phyloP scores from a whole-genome alignment of 306 rosid species.

The Arachis hypogaea region DNA sequence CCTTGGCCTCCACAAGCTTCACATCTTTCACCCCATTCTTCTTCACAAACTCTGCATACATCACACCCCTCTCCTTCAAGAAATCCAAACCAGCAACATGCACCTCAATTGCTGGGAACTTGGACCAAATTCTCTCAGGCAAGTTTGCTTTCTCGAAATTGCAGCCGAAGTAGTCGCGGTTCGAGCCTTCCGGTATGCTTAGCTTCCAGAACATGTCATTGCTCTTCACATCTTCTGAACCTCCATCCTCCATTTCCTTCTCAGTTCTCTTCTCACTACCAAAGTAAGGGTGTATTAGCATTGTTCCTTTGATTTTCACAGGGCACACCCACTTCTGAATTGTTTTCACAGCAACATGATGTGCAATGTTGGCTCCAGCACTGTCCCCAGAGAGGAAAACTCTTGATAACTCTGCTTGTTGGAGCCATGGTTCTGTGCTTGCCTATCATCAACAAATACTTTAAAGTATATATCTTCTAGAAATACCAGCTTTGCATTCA shows the following conservation, averaged over 20 bases:
- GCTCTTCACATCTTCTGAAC: slow-evolving; percentile 30
- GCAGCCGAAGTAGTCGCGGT: slow-evolving; percentile 66
- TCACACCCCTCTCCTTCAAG: slow-evolving; percentile 77
- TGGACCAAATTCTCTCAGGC: slow-evolving; percentile 46
- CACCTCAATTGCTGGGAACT: slow-evolving; percentile 66
- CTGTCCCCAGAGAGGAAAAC: slow-evolving; percentile 86
- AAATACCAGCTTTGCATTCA: too few relatives aligned
- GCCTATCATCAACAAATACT: background rate
- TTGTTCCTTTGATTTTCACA: slow-evolving; percentile 56
- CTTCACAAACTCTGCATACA: slow-evolving; percentile 66
- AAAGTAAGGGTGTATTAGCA: slow-evolving; percentile 81
- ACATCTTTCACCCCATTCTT: slow-evolving; percentile 56
- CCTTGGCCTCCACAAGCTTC: slow-evolving; percentile 62
- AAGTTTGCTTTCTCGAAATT: slow-evolving; percentile 57
- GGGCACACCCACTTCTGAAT: slow-evolving; percentile 29
- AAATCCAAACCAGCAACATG: slow-evolving; percentile 79
- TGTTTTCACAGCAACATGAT: slow-evolving; percentile 61
- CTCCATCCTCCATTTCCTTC: slow-evolving; percentile 49
- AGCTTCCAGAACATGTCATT: slow-evolving; percentile 65
- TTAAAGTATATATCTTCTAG: too few relatives aligned
- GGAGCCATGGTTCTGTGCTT: slow-evolving; percentile 59
- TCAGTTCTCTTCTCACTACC: slow-evolving; percentile 77
- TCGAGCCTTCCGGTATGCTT: slow-evolving; percentile 60
- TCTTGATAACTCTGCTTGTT: slow-evolving; percentile 54
- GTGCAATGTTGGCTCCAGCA: slow-evolving; percentile 90